Conservation (phyloP, 73 alveolate genomes). For the Effrenium voratum region DNA sequence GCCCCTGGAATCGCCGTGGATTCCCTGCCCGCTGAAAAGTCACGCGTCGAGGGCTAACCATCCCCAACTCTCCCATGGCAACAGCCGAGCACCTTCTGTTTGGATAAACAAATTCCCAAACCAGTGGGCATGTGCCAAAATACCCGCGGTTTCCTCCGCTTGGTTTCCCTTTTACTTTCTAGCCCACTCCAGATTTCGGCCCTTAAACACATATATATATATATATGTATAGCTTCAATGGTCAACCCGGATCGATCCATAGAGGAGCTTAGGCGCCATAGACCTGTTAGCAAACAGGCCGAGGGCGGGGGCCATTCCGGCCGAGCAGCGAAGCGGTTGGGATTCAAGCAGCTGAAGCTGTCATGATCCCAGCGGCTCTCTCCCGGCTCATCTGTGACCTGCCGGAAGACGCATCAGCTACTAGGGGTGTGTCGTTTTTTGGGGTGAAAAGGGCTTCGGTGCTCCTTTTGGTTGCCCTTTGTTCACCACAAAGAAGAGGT, state of each 20-base stretch:
- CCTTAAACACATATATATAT: not conserved
- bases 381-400: conserved; percentile 78
- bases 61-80: too few relatives aligned
- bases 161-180: too few relatives aligned
- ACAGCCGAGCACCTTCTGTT: too few relatives aligned
- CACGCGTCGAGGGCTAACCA: too few relatives aligned
- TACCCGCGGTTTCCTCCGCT: too few relatives aligned
- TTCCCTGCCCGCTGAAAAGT: too few relatives aligned
- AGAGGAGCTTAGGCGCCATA: not conserved
- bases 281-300: not conserved
- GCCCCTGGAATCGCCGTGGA: too few relatives aligned
- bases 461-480: not conserved
- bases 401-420: not conserved
- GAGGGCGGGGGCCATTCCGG: not conserved
- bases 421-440: not conserved
- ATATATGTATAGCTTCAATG: not conserved
- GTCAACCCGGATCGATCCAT: not conserved
- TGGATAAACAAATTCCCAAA: too few relatives aligned
- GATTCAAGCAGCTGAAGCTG: conserved; percentile 40
- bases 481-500: not conserved
- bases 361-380: conserved; percentile 88
- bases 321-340: conserved; percentile 12
- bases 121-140: too few relatives aligned
- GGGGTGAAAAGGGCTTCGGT: not conserved
- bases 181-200: not conserved